These are phyloP conservation scores for Sordariomycetes sp. DNA, from an alignment of 2,329 filamentous ascomycete species.

Conservation along the genomic window DNA sequence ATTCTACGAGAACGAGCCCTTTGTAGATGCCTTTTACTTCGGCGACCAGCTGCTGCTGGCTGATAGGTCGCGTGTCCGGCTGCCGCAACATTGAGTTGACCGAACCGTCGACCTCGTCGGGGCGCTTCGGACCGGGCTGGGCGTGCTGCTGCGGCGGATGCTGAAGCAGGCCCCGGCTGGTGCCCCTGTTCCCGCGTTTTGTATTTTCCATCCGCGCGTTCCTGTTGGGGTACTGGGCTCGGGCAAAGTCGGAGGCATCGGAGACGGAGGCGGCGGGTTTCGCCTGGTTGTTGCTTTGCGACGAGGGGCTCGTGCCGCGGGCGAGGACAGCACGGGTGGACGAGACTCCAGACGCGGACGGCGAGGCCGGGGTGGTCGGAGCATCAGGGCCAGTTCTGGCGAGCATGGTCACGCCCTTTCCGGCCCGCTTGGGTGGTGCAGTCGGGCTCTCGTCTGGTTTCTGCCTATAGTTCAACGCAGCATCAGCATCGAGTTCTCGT, in stretches of 20 bases:
- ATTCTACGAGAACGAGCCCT: slow-evolving; percentile 76
- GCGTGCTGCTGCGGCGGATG: neutral
- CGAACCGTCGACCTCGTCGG: neutral
- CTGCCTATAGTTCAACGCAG: neutral
- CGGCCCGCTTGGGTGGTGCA: neutral
- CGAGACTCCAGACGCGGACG: neutral
- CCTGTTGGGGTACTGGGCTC: neutral
- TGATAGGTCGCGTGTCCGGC: slow-evolving; percentile 57
- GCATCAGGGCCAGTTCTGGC: neutral
- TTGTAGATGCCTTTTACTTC: slow-evolving; percentile 81
- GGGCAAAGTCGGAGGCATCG: neutral
- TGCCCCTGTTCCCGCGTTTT: neutral
- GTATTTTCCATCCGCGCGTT: neutral
- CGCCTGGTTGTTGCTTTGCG: neutral
- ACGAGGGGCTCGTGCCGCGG: slow-evolving; percentile 2
- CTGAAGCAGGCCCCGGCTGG: neutral
- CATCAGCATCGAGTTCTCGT: neutral
- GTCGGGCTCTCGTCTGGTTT: neutral
- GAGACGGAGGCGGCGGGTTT: neutral
- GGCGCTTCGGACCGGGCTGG: neutral
- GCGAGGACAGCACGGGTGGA: neutral
- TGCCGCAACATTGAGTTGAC: slow-evolving; percentile 22
- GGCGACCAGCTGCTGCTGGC: slow-evolving; percentile 65
- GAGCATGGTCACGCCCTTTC: neutral
- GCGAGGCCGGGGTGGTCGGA: neutral